Evolutionary conservation across 345 rosid genomes (phyloP).

Genomic region (Aethionema arabicum): DNA sequence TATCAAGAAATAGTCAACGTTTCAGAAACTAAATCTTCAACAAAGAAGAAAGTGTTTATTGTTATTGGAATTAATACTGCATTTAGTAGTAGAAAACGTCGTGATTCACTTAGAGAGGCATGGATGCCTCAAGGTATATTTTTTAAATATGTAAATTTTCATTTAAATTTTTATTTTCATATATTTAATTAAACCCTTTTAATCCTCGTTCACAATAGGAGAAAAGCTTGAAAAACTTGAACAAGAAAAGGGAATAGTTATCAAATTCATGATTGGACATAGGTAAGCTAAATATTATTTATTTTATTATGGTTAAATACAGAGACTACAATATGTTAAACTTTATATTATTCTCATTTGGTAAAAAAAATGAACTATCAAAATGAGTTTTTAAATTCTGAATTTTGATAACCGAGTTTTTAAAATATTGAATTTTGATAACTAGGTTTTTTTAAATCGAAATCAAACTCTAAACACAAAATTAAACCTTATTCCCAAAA

Average conservation of each 20-base stretch:
- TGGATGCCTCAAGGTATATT: constrained; percentile 97
- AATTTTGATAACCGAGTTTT: too few species aligned
- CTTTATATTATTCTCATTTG: too few species aligned
- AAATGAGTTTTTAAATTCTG: too few species aligned
- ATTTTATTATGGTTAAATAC: too few species aligned
- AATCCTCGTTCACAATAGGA: constrained; percentile 41
- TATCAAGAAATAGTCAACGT: constrained; percentile 45
- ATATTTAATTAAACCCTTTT: too few species aligned
- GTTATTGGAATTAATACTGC: constrained; percentile 97
- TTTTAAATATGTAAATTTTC: neutral
- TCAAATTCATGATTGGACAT: constrained; percentile 97
- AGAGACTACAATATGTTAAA: neutral
- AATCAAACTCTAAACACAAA: too few species aligned
- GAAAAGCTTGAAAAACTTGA: constrained; percentile 76
- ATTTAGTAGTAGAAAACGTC: constrained; percentile 92
- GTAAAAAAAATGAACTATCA: too few species aligned
- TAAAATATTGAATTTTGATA: too few species aligned
- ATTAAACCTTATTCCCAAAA: too few species aligned
- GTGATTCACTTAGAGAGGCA: constrained; percentile 89
- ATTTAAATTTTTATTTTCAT: too few species aligned
- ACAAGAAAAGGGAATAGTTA: constrained; percentile 81
- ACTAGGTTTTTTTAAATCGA: too few species aligned
- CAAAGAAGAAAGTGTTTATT: constrained; percentile 63
- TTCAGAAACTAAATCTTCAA: constrained; percentile 35
- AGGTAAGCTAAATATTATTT: constrained; percentile 54